Conservation (phyloP, 176 grass and related monocot genomes). For the Carex parvula region DNA sequence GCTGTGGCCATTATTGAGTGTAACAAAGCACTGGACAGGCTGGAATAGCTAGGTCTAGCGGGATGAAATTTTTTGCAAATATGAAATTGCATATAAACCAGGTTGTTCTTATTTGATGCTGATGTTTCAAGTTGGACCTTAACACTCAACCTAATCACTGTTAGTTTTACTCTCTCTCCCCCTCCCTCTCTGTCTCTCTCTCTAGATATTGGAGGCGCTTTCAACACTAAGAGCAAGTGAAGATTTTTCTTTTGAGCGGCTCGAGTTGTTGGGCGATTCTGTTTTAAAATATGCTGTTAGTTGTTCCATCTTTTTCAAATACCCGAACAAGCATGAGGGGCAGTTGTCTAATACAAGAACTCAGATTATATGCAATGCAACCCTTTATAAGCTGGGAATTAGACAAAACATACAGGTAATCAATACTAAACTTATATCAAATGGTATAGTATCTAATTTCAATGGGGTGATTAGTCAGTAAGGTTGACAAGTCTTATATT, state of each 20-base stretch:
- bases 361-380: conserved; percentile 66
- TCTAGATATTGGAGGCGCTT: conserved; percentile 92
- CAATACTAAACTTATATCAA: background rate
- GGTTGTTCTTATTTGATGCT: background rate
- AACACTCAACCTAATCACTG: background rate
- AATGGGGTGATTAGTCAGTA: background rate
- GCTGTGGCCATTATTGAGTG: background rate
- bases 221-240: conserved; percentile 68
- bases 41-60: background rate
- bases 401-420: conserved; percentile 68
- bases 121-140: background rate
- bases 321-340: conserved; percentile 64
- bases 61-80: background rate
- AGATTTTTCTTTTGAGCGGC: conserved; percentile 93
- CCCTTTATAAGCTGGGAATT: conserved; percentile 68
- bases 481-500: background rate
- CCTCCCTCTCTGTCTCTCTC: background rate
- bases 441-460: background rate
- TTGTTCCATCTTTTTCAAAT: conserved; percentile 69
- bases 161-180: background rate
- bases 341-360: conserved; percentile 51
- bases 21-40: background rate
- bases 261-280: conserved; percentile 84
- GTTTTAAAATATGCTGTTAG: conserved; percentile 80
- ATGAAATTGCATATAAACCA: background rate